Percentiles rank a stretch among this genome's conserved stretches.
Conservation (phyloP, 306 rosid genomes). For the Sicyos baderoa region DNA sequence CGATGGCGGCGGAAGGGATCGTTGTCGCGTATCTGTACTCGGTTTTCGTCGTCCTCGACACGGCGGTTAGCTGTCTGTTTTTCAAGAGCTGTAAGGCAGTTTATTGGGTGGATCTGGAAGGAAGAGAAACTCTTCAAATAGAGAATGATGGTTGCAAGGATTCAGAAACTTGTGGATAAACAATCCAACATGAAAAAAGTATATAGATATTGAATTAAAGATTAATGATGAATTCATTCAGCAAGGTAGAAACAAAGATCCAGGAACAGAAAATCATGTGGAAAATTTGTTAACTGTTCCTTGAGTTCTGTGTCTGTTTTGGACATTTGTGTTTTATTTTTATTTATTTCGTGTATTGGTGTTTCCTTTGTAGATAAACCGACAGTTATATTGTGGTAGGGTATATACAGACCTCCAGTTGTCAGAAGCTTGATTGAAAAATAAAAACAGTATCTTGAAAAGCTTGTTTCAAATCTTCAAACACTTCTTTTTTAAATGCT, state of each 20-base stretch:
- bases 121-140: slow-evolving; percentile 15
- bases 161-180: not conserved
- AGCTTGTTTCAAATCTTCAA: slow-evolving; percentile 12
- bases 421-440: slow-evolving; percentile 1
- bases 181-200: slow-evolving; percentile 8
- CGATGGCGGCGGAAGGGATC: slow-evolving; percentile 53
- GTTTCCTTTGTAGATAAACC: slow-evolving; percentile 15
- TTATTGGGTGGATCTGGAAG: slow-evolving; percentile 30
- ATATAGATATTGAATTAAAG: not conserved
- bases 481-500: not conserved
- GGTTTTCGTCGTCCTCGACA: slow-evolving; percentile 58
- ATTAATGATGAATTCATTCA: slow-evolving; percentile 13
- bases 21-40: slow-evolving; percentile 74
- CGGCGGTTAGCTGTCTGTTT: slow-evolving; percentile 56
- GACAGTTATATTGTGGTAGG: not conserved
- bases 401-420: slow-evolving; percentile 6
- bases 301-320: slow-evolving; percentile 13
- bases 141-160: slow-evolving; percentile 24
- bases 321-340: not conserved
- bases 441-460: not conserved
- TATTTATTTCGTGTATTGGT: not conserved
- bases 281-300: slow-evolving; percentile 21
- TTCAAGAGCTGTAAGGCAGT: slow-evolving; percentile 45
- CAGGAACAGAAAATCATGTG: slow-evolving; percentile 16
- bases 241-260: slow-evolving; percentile 8